These are phyloP conservation scores for Euphorbia pulcherrima DNA, from an alignment of 345 rosid genomes.

Conservation along the genomic window DNA sequence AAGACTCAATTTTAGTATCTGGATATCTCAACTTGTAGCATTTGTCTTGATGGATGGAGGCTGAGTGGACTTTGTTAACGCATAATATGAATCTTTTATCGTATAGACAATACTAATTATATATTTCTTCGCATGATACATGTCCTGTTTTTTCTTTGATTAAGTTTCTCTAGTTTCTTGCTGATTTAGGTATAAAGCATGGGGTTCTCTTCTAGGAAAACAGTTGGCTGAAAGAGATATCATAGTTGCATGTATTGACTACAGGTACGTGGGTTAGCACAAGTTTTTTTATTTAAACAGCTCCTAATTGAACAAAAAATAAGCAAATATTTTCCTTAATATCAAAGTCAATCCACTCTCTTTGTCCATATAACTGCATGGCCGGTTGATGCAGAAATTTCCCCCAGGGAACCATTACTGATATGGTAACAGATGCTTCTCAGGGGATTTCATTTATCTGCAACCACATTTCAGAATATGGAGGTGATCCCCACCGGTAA, in stretches of 20 bases:
- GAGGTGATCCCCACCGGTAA: slow-evolving; percentile 33
- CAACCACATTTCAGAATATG: slow-evolving; percentile 31
- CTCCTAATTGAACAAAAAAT: neutral
- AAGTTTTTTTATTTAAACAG: neutral
- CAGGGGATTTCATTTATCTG: slow-evolving; percentile 32
- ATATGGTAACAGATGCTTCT: slow-evolving; percentile 32
- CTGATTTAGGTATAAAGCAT: slow-evolving; percentile 33
- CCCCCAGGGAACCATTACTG: slow-evolving; percentile 36
- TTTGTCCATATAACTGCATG: neutral
- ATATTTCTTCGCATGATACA: neutral
- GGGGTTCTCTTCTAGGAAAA: slow-evolving; percentile 34
- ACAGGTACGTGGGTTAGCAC: slow-evolving; percentile 22
- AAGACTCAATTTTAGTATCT: neutral
- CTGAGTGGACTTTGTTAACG: slow-evolving; percentile 3
- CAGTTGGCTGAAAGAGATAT: slow-evolving; percentile 35
- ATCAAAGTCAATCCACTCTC: neutral
- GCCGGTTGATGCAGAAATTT: slow-evolving; percentile 29
- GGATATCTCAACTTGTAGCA: neutral
- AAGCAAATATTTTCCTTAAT: neutral
- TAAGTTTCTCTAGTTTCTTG: slow-evolving; percentile 17
- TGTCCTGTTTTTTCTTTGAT: slow-evolving; percentile 16
- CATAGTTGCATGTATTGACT: slow-evolving; percentile 35
- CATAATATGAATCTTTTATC: neutral
- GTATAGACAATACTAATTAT: neutral
- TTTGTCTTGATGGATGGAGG: no score